phyloP scores from a whole-genome alignment of 352 stramenopile species.

The Phytophthora foliorum region DNA sequence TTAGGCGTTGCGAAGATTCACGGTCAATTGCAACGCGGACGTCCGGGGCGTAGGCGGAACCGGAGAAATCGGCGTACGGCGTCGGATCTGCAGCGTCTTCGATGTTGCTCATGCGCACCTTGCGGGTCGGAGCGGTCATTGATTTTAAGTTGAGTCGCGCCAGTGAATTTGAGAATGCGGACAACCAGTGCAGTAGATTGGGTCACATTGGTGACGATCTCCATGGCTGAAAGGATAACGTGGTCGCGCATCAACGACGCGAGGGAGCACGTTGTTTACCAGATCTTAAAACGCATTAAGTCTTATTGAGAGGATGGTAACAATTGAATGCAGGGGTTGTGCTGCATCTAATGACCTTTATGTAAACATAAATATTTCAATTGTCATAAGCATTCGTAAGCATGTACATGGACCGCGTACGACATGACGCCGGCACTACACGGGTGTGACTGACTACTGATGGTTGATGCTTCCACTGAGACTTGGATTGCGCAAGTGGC shows the following conservation, averaged over 20 bases:
- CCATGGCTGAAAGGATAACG: conserved; percentile 4
- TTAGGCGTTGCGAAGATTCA: conserved; percentile 11
- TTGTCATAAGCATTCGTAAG: not conserved
- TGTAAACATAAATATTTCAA: not conserved
- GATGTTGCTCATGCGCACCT: conserved; percentile 20
- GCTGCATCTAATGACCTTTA: not conserved
- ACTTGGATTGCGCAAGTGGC: not conserved
- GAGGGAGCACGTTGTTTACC: conserved; percentile 4
- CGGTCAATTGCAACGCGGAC: conserved; percentile 18
- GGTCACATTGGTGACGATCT: not conserved
- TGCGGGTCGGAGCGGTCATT: conserved; percentile 28
- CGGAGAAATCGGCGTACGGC: conserved; percentile 21
- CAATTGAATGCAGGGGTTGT: not conserved
- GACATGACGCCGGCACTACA: not conserved
- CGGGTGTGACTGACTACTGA: not conserved
- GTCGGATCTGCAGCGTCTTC: conserved; percentile 17
- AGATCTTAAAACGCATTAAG: not conserved
- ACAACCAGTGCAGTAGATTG: not conserved
- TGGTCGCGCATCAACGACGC: not conserved
- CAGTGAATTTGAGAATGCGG: conserved; percentile 21
- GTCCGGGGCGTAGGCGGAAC: conserved; percentile 13
- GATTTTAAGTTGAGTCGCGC: not conserved
- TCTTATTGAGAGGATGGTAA: not conserved
- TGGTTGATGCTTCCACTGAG: not conserved
- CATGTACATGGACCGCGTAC: not conserved